These are phyloP conservation scores for Asterochloris sp. DNA, from an alignment of 139 green algal species.

Conservation along the genomic window DNA sequence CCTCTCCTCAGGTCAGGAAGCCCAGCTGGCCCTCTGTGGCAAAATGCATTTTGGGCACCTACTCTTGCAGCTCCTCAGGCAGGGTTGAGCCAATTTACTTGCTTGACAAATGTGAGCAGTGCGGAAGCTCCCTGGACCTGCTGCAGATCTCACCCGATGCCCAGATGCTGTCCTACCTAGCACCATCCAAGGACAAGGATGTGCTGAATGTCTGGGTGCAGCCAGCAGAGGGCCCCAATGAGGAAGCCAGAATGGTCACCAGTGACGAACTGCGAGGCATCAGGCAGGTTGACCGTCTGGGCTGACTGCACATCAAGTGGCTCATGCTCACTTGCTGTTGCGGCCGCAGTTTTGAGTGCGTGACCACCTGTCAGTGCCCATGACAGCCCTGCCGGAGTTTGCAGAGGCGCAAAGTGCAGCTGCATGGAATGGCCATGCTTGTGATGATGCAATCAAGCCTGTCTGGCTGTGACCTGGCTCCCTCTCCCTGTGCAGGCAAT, in stretches of 20 bases:
- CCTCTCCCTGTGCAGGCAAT: slow-evolving; percentile 5
- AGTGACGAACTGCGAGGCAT: slow-evolving; percentile 10
- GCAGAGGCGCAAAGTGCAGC: too few relatives aligned
- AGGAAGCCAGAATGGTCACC: slow-evolving; percentile 14
- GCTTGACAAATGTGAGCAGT: too few relatives aligned
- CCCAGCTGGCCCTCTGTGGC: background rate
- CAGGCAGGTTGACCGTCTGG: background rate
- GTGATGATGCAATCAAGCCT: background rate
- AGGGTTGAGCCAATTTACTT: too few relatives aligned
- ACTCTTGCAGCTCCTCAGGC: too few relatives aligned
- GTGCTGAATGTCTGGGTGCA: slow-evolving; percentile 15
- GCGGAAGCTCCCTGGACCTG: too few relatives aligned
- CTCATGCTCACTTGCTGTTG: too few relatives aligned
- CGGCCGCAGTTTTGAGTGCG: too few relatives aligned
- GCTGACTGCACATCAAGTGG: too few relatives aligned
- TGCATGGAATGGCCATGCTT: background rate
- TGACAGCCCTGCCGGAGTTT: too few relatives aligned
- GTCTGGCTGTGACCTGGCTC: background rate
- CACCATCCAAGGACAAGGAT: slow-evolving; percentile 10
- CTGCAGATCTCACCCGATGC: slow-evolving; percentile 9
- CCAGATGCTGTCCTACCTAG: slow-evolving; percentile 9
- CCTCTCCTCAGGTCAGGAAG: slow-evolving; percentile 5
- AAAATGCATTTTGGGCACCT: background rate
- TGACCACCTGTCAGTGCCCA: too few relatives aligned
- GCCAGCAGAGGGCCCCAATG: background rate